Percentiles rank a stretch among this genome's conserved stretches.
These are phyloP conservation scores for Yamadazyma buinensis DNA, from an alignment of 1,139 yeast species.

Conservation along the genomic window DNA sequence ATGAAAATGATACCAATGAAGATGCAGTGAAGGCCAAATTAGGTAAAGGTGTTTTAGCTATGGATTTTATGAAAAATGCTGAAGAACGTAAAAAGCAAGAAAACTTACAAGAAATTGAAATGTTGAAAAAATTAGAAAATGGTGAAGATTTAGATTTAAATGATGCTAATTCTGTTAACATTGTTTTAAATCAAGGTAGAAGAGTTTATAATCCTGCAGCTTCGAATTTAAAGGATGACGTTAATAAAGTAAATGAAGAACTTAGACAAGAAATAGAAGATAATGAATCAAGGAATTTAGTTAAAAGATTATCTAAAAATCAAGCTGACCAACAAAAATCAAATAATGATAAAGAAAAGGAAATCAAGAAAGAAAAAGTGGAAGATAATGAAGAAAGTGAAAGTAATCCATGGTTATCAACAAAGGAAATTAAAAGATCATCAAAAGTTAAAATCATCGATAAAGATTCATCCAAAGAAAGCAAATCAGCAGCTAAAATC, in stretches of 20 bases:
- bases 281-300: slow-evolving; percentile 51
- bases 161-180: slow-evolving; percentile 36
- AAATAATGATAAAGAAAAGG: slow-evolving; percentile 15
- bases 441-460: slow-evolving; percentile 54
- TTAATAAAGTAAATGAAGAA: slow-evolving; percentile 37
- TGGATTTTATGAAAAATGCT: slow-evolving; percentile 94
- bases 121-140: slow-evolving; percentile 42
- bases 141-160: slow-evolving; percentile 37
- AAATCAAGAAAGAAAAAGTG: slow-evolving; percentile 6
- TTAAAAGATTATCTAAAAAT: slow-evolving; percentile 31
- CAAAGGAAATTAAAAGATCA: slow-evolving; percentile 42
- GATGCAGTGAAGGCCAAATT: slow-evolving; percentile 36
- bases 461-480: slow-evolving; percentile 53
- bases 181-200: slow-evolving; percentile 71
- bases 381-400: background rate
- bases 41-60: slow-evolving; percentile 85
- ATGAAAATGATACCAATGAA: slow-evolving; percentile 30
- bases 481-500: slow-evolving; percentile 50
- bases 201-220: slow-evolving; percentile 77
- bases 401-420: slow-evolving; percentile 70
- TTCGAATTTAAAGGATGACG: slow-evolving; percentile 37
- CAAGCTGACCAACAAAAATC: slow-evolving; percentile 5
- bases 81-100: slow-evolving; percentile 58
- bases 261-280: slow-evolving; percentile 48
- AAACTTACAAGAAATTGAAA: slow-evolving; percentile 51